Evolutionary conservation across 169 alveolate genomes (phyloP), one percentile per base, ranked within the genome.

Genomic region (Cryptosporidium tyzzeri): DNA sequence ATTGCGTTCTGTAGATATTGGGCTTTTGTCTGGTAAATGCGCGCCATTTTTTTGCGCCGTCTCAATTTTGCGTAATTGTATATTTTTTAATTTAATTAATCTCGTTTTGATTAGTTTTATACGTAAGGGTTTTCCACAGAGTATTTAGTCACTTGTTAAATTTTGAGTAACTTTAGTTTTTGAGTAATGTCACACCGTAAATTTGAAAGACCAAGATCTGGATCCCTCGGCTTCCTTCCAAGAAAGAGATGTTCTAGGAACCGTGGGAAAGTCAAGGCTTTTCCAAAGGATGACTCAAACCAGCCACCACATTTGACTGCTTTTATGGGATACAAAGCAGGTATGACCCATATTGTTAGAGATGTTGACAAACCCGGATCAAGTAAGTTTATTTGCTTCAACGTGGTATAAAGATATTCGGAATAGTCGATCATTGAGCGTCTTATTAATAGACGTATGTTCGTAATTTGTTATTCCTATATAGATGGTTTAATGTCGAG

Each of bases 261-360:
- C 53, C 94, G 97, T 73, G 99, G 98, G 26, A 96, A 94, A 86
- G 96, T 94, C 84, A 61, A 94, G 91, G 95, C 98, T n/a, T 98
- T 98, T 97, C 99, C 99, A 70, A 98, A 96, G 94, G 99, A 99
- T 73, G 99, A 99, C 93, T 94, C 96, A 48, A 91, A 95, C 59
- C 94, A 97, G 89, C 97, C 97, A 37, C 98, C 99, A 68, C 99
- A 99, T 94, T 95, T 99, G 59, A 98, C 99, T 0, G 99, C 99
- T 80, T 99, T 98, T 96, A 95, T 97, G 97, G 99, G 99, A 85
- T 99, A 96, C 97, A 99, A 99, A 95, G 99, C 99, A 71, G 99
- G 99, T 86, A 99, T 99, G 99, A 98, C 99, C 59, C 99, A 99
- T 95, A 97, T 98, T 62, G 99, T 98, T 70, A 97, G 99, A 86